Evolutionary conservation across 2,329 filamentous ascomycete genomes (phyloP), one percentile per base, ranked within the genome.

Genomic region (Cladobotryum protrusum): DNA sequence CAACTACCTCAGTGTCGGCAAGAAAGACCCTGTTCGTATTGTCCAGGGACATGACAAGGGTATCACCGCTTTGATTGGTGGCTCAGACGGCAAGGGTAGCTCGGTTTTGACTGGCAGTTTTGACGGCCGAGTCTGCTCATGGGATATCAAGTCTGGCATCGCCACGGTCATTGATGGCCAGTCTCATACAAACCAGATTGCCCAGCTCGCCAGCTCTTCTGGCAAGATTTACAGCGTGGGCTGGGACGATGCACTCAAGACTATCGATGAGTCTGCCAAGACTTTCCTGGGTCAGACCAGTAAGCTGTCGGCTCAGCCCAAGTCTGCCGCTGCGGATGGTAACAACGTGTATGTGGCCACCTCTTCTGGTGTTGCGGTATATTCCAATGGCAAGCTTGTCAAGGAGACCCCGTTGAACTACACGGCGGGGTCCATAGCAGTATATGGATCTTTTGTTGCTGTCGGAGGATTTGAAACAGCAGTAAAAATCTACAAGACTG

Each of bases 161-260:
- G 89, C 85, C 18, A 77, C 82, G 29, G 77, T 79, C 12, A 78
- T 95, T 11, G 87, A 93, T 54, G 92, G 93, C 24, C 82, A 89
- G 56, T 75, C 81, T 3, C 93, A 96, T 67, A 86, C 86, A 7
- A 95, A 92, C 66, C 91, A 95, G 66, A 82, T 97, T 46, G 82
- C 84, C 3, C 87, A 87, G 45, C 85, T 99, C 56, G 74, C 85
- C 3, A 72, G 81, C 1, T 73, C 73, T 7, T 64, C 74, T 2
- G 79, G 82, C 33, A 78, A 82, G 56, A 81, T 89, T n/a, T 91
- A 88, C 71, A 92, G 85, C 61, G 87, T 92, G 47, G 91, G 85
- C 55, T 99, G 92, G 93, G 93, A 99, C 63, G 93, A 99, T 66
- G 89, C 85, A 1, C 75, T 97, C 34, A 85, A 90, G 54, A 85